phyloP scores from a whole-genome alignment of 768 basidiomycete species.

The Daedalea quercina region DNA sequence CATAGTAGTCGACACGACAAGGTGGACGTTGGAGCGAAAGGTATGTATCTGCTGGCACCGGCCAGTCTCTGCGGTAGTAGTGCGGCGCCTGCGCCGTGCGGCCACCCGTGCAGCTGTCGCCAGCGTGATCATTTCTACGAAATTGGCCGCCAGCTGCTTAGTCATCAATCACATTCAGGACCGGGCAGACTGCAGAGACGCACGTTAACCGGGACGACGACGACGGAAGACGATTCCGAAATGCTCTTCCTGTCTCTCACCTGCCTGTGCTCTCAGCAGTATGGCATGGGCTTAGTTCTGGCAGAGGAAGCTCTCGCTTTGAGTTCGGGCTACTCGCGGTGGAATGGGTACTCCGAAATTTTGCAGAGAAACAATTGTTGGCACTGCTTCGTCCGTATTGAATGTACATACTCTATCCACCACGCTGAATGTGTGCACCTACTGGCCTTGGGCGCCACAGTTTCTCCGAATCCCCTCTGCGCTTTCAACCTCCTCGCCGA shows the following conservation, averaged over 20 bases:
- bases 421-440: too few relatives aligned
- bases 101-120: not conserved
- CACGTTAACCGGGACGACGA: conserved; percentile 58
- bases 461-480: too few relatives aligned
- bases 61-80: not conserved
- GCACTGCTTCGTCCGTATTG: too few relatives aligned
- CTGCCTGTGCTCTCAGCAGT: conserved; percentile 29
- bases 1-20: conserved; percentile 38
- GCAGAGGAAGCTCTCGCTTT: conserved; percentile 58
- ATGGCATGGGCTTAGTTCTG: conserved; percentile 47
- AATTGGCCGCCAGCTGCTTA: conserved; percentile 15
- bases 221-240: conserved; percentile 53
- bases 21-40: not conserved
- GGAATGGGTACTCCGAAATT: conserved; percentile 79
- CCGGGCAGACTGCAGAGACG: not conserved
- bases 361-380: conserved; percentile 41
- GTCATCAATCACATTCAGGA: conserved; percentile 33
- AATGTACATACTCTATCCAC: too few relatives aligned
- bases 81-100: too few relatives aligned
- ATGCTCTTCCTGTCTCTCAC: conserved; percentile 67
- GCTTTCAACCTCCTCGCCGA: not conserved
- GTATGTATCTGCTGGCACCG: not conserved
- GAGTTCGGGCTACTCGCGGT: conserved; percentile 65
- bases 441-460: too few relatives aligned
- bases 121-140: not conserved